Conservation (phyloP, 495 filamentous ascomycete genomes). For the Immersiella caudata region DNA sequence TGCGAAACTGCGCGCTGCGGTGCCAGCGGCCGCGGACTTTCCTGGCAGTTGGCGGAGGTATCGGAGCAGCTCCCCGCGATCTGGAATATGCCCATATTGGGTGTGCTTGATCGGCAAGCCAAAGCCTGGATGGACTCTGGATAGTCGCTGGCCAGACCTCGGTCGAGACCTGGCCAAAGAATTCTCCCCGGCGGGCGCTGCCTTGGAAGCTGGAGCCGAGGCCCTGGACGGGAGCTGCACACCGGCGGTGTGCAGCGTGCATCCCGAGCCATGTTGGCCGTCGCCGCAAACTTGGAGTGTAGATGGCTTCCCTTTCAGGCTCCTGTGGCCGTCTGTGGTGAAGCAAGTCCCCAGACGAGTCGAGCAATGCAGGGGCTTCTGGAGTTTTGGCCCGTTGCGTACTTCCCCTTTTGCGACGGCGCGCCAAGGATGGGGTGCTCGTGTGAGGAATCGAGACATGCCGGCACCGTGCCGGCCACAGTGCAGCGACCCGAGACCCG, state of each 20-base stretch:
- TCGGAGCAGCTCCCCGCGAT: constrained; percentile 3
- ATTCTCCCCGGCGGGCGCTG: neutral
- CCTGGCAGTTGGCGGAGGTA: constrained; percentile 2
- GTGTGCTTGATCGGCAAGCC: neutral
- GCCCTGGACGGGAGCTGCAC: constrained; percentile 1
- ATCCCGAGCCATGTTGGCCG: constrained; percentile 3
- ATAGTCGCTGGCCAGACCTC: constrained; percentile 1
- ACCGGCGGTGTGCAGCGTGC: constrained; percentile 20
- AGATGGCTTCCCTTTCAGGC: neutral
- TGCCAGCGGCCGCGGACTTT: neutral
- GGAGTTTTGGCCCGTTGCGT: constrained; percentile 22
- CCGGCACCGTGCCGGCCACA: constrained; percentile 26
- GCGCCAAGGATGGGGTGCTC: constrained; percentile 19
- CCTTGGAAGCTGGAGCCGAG: constrained; percentile 4
- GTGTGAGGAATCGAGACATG: constrained; percentile 25
- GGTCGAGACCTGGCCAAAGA: constrained; percentile 5
- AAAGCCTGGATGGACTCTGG: neutral
- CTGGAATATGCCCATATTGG: constrained; percentile 4
- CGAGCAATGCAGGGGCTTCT: constrained; percentile 20
- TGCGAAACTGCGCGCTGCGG: no score
- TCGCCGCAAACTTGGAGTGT: neutral
- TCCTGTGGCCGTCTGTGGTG: neutral
- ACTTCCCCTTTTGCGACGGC: constrained; percentile 23
- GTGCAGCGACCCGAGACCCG: constrained; percentile 15
- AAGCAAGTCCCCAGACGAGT: neutral